Evolutionary conservation across 179 eudicot species (phyloP).

Genomic region (Beta macrorhiza): DNA sequence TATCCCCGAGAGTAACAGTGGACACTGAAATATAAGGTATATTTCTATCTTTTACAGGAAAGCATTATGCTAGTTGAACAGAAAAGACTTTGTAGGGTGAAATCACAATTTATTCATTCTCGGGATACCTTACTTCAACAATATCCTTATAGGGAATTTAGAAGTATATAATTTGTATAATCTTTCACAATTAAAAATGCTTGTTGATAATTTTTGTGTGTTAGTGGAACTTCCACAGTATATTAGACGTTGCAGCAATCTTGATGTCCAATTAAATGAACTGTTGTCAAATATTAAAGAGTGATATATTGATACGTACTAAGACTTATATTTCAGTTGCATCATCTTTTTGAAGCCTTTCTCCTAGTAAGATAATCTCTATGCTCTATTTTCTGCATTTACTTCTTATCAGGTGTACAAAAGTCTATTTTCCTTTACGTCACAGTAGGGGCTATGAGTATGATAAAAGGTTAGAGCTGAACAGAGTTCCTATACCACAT

Average conservation of each 20-base stretch:
- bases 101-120: no score
- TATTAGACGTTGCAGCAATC: not conserved
- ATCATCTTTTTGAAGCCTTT: not conserved
- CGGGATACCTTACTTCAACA: not conserved
- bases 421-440: not conserved
- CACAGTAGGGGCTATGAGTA: not conserved
- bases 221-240: not conserved
- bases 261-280: not conserved
- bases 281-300: no score
- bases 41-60: not conserved
- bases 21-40: not conserved
- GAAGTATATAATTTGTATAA: not conserved
- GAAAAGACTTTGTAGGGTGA: not conserved
- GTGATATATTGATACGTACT: not conserved
- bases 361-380: not conserved
- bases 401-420: not conserved
- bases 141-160: not conserved
- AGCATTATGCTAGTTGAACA: not conserved
- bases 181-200: not conserved
- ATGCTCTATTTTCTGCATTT: not conserved
- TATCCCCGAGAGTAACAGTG: not conserved
- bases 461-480: not conserved
- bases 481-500: not conserved
- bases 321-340: not conserved
- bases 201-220: not conserved